A percentile compares a stretch with the other conserved stretches of the same genome.
phyloP scores from a whole-genome alignment of 306 rosid species.

The Prunus mume region DNA sequence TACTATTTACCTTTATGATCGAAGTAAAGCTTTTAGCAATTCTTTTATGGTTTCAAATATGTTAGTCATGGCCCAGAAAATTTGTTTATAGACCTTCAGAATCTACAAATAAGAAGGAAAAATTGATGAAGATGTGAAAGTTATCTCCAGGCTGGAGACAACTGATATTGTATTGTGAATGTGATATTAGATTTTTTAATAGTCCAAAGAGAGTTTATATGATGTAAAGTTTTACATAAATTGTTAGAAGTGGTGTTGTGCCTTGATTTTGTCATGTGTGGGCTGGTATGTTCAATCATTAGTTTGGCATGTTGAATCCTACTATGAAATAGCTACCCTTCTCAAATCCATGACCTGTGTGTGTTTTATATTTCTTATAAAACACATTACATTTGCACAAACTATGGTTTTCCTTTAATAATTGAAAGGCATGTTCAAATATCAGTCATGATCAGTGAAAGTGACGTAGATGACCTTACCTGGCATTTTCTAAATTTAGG shows the following conservation, averaged over 20 bases:
- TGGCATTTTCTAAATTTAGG: neutral
- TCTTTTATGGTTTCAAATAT: neutral
- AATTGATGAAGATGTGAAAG: neutral
- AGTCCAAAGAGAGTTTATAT: neutral
- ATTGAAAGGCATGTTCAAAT: neutral
- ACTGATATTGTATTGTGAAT: neutral
- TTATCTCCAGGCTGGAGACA: neutral
- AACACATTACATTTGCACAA: neutral
- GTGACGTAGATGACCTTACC: neutral
- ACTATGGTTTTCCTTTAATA: neutral
- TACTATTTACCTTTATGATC: neutral
- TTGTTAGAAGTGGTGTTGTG: neutral
- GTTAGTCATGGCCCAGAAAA: neutral
- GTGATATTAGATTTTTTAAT: neutral
- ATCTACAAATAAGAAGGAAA: neutral
- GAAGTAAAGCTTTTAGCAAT: neutral
- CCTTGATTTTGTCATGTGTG: neutral
- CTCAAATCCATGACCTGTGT: neutral
- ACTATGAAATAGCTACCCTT: neutral
- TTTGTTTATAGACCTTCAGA: neutral
- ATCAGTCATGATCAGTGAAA: neutral
- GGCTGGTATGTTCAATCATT: neutral
- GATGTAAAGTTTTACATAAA: neutral
- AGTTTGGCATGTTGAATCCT: neutral
- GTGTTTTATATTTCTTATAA: neutral